A percentile compares a stretch with the other conserved stretches of the same genome.
Evolutionary conservation across 495 filamentous ascomycete species (phyloP).

Genomic region (Lophiotrema nucula): DNA sequence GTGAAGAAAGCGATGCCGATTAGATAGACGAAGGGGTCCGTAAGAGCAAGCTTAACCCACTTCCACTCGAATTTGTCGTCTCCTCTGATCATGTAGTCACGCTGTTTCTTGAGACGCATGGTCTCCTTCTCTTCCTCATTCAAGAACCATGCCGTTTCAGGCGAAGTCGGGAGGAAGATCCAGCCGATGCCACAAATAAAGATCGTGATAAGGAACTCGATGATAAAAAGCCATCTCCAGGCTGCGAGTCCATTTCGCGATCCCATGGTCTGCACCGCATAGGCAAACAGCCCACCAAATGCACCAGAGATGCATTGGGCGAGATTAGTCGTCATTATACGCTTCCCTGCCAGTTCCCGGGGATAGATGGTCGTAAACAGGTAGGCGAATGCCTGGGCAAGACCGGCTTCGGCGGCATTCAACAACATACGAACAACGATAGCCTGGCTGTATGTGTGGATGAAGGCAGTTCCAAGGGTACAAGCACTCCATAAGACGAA

Average conservation of each 20-base stretch:
- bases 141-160: conserved; percentile 24
- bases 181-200: conserved; percentile 12
- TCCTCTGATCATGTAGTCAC: conserved; percentile 14
- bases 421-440: conserved; percentile 21
- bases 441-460: conserved; percentile 20
- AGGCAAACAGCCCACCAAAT: conserved; percentile 33
- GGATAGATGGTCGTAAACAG: conserved; percentile 21
- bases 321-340: conserved; percentile 14
- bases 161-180: conserved; percentile 17
- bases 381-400: conserved; percentile 15
- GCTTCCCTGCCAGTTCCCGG: conserved; percentile 4
- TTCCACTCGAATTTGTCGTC: conserved; percentile 16
- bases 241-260: conserved; percentile 10
- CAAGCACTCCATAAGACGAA: conserved; percentile 13
- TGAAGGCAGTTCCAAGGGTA: conserved; percentile 26
- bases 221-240: conserved; percentile 31
- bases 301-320: conserved; percentile 20
- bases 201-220: conserved; percentile 25
- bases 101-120: conserved; percentile 13
- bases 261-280: conserved; percentile 25
- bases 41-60: conserved; percentile 14
- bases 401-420: conserved; percentile 19
- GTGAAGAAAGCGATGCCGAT: conserved; percentile 19
- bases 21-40: conserved; percentile 17
- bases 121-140: conserved; percentile 20